These are phyloP conservation scores for Starmerella vitae DNA, from an alignment of 805 yeast genomes.

Conservation along the genomic window DNA sequence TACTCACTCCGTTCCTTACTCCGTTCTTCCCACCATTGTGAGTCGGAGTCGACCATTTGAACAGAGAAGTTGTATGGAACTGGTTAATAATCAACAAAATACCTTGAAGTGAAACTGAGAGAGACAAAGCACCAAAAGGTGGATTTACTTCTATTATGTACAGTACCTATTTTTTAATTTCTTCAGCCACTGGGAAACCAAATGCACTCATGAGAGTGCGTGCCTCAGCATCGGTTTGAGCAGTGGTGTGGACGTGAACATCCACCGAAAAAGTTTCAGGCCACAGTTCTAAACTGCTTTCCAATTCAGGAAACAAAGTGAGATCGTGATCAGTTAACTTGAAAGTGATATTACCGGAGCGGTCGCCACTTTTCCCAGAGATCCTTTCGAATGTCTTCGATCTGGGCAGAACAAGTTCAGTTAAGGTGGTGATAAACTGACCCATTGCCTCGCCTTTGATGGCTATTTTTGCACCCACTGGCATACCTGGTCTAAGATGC, in stretches of 20 bases:
- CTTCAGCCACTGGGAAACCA: slow-evolving; percentile 64
- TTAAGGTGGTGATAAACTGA: slow-evolving; percentile 72
- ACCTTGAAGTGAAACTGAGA: neutral
- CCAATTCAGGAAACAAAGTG: slow-evolving; percentile 83
- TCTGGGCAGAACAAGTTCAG: slow-evolving; percentile 88
- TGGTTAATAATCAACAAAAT: neutral
- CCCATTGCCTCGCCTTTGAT: slow-evolving; percentile 68
- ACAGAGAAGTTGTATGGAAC: neutral
- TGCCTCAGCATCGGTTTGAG: slow-evolving; percentile 83
- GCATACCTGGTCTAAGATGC: slow-evolving; percentile 76
- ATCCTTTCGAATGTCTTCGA: slow-evolving; percentile 78
- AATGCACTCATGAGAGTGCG: slow-evolving; percentile 67
- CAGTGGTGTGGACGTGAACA: slow-evolving; percentile 71
- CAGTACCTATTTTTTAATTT: slow-evolving; percentile 4
- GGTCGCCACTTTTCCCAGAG: slow-evolving; percentile 64
- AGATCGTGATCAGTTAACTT: slow-evolving; percentile 70
- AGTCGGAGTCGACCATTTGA: no score
- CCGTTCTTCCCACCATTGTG: no score
- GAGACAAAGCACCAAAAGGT: neutral
- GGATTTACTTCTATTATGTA: slow-evolving; percentile 1
- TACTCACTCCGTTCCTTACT: no score
- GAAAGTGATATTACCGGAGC: slow-evolving; percentile 70
- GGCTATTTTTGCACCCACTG: slow-evolving; percentile 78
- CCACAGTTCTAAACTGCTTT: slow-evolving; percentile 78
- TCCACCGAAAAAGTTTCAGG: slow-evolving; percentile 77